phyloP scores from a whole-genome alignment of 768 basidiomycete genomes.

The Kondoa malvinella region DNA sequence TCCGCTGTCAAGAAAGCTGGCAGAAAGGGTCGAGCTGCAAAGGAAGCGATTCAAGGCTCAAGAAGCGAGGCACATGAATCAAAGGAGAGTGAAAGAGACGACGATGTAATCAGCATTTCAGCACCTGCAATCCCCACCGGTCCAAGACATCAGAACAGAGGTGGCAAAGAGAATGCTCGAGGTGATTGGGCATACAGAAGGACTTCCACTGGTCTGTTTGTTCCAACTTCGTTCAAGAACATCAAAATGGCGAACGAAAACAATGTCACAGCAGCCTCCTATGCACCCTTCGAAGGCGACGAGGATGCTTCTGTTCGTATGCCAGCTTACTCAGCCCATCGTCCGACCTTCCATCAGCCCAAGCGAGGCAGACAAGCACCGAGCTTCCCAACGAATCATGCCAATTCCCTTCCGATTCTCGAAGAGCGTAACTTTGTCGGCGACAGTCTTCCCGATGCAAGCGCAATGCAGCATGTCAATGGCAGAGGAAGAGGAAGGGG shows the following conservation, averaged over 20 bases:
- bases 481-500: not conserved
- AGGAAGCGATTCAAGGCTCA: not conserved
- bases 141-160: not conserved
- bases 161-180: not conserved
- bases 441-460: not conserved
- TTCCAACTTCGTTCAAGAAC: not conserved
- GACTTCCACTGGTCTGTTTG: not conserved
- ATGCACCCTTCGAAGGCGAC: not conserved
- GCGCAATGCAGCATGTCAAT: not conserved
- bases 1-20: not conserved
- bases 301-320: not conserved
- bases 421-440: not conserved
- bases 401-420: not conserved
- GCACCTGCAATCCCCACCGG: no score
- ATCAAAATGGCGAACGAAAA: not conserved
- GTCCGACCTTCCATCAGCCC: not conserved
- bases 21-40: not conserved
- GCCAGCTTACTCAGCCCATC: not conserved
- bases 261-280: not conserved
- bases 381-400: not conserved
- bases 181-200: not conserved
- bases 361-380: no score
- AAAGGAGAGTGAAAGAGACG: no score
- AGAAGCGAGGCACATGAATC: no score
- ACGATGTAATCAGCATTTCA: no score